Evolutionary conservation across 139 green algal species (phyloP).

Genomic region (Auxenochlorella protothecoides): DNA sequence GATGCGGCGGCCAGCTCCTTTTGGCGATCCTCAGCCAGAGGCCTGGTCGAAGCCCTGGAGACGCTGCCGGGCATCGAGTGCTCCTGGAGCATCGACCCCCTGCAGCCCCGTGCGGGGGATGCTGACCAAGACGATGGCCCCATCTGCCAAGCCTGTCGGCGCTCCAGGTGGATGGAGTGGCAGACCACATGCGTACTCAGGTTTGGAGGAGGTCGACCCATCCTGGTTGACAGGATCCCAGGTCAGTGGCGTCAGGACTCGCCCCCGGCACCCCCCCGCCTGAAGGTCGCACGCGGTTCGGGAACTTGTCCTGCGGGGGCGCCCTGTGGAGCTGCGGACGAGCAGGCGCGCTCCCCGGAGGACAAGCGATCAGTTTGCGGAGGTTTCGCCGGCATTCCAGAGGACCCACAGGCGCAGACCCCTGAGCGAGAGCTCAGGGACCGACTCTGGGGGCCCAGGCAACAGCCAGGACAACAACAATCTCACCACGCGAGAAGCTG

Average conservation of each 20-base stretch:
- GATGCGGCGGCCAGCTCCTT: slow-evolving; percentile 12
- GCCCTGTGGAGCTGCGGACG: background rate
- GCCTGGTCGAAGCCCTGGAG: slow-evolving; percentile 20
- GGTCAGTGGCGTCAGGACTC: background rate
- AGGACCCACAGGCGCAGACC: background rate
- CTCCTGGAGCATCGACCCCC: background rate
- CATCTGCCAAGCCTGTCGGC: slow-evolving; percentile 14
- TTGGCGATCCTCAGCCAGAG: slow-evolving; percentile 9
- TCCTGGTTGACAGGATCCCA: background rate
- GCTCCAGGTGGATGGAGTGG: slow-evolving; percentile 4
- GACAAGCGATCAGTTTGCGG: background rate
- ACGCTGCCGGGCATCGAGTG: background rate
- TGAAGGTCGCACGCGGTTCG: slow-evolving; percentile 14
- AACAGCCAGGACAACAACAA: background rate
- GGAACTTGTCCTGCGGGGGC: slow-evolving; percentile 9
- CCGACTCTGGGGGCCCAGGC: no score
- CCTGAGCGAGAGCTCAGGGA: no score
- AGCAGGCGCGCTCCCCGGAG: background rate
- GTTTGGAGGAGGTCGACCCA: background rate
- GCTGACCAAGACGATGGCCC: background rate
- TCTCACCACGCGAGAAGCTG: background rate
- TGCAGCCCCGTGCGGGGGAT: background rate
- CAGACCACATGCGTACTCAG: no score
- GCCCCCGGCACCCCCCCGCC: background rate
- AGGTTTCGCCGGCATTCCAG: background rate